Conservation (phyloP, 176 grass and related monocot genomes). For the Elymus sibiricus region DNA sequence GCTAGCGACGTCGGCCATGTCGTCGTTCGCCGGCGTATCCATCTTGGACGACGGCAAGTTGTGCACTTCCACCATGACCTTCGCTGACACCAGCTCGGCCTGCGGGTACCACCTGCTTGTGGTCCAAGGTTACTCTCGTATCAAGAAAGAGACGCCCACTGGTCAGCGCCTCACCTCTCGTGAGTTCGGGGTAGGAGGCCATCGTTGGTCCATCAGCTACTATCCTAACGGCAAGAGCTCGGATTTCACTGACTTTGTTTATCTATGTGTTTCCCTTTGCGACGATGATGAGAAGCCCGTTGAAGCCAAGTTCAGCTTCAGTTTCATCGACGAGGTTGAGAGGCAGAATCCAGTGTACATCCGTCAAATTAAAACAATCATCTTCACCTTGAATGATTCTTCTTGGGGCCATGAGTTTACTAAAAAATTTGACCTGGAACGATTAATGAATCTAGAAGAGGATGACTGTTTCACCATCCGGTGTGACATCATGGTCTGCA, state of each 20-base stretch:
- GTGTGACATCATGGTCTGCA: not conserved
- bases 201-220: not conserved
- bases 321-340: too few species aligned
- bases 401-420: too few species aligned
- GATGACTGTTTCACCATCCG: not conserved
- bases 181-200: not conserved
- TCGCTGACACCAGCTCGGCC: not conserved
- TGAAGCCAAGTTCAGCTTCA: too few species aligned
- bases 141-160: not conserved
- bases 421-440: fast-evolving
- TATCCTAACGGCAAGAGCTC: not conserved
- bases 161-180: not conserved
- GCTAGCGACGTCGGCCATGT: not conserved
- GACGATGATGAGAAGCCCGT: too few species aligned
- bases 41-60: not conserved
- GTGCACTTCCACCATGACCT: not conserved
- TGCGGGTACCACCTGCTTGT: not conserved
- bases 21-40: not conserved
- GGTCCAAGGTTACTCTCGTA: not conserved
- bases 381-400: fast-evolving
- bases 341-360: too few species aligned
- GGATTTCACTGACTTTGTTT: not conserved
- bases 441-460: too few species aligned
- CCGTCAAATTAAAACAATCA: fast-evolving
- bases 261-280: not conserved